Base-by-base conservation (phyloP, 148 eudicot species). In the Camellia lanceoleosa region DNA sequence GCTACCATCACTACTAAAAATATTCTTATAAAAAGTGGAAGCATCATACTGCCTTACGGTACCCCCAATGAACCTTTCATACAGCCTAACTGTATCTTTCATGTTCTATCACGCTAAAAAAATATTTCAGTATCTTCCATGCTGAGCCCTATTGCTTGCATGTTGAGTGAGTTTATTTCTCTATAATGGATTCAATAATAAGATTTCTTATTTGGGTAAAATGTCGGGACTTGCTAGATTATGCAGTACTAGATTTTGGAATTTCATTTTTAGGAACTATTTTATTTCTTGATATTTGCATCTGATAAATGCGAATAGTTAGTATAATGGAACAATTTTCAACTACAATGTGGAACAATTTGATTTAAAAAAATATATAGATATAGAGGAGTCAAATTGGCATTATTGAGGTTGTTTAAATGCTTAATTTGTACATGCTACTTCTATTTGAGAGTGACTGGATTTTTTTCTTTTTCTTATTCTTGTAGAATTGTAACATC, bases 41-140 rank as follows among this genome's bases (percentile, higher is more conserved):
- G 98, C 98, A 78, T 95, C 98, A 4, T 95, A 95, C 83, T 93
- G 98, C 88, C 89, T 95, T 69, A 94, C 98, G 80, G 97, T 92
- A 89, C 81, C 65, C 54, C 15, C 20, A 58, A 30, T n/a, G 38
- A 66, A 70, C 38, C 54, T 23, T 23, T 23, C 23, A 23, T 23
- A 23, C 23, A 23, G 23, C 23, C 23, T 23, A 23, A 23, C 72
- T 56, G 52, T n/a, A 56, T 20, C 71, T 56, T 75, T 46, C 43
- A 47, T 72, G 8, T 19, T 14, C 10, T 75, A 11, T 52, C 11
- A 9, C 18, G 41, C 38, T 60, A 75, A 38, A 54, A 60, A 16
- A 38, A 64, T 60, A 9, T 60, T 61, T 60, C 47, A 62, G 55
- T 63, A 46, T 76, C 79, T 62, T 19, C 68, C 43, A 46, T 76